A percentile compares a stretch with the other conserved stretches of the same genome.
Conservation (phyloP, 176 grass and related monocot genomes). For the Otatea glauca region DNA sequence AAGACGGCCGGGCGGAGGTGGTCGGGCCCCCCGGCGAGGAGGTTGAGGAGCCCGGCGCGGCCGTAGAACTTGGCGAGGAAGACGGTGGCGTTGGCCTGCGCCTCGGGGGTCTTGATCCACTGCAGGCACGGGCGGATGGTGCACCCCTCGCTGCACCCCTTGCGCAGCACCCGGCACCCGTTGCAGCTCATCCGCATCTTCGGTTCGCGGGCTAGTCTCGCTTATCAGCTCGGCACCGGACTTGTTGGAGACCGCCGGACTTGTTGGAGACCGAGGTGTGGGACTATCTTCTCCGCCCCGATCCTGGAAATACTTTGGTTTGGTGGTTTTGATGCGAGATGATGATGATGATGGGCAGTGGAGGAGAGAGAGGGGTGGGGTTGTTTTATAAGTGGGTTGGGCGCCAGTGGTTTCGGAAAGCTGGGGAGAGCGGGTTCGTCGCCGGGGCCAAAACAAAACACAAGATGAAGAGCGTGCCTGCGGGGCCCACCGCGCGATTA, state of each 20-base stretch:
- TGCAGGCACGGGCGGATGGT: conserved; percentile 69
- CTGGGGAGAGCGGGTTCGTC: conserved; percentile 37
- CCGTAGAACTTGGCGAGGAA: conserved; percentile 90
- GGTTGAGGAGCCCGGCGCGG: conserved; percentile 72
- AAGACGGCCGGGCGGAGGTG: conserved; percentile 52
- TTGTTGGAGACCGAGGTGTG: not conserved
- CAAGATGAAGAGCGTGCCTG: not conserved
- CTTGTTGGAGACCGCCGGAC: conserved; percentile 1
- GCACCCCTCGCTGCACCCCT: conserved; percentile 64
- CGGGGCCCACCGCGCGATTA: conserved; percentile 12
- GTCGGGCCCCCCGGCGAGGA: conserved; percentile 51
- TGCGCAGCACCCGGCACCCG: conserved; percentile 69
- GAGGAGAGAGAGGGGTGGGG: not conserved
- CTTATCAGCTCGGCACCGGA: conserved; percentile 31
- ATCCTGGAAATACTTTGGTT: not conserved
- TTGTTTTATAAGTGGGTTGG: conserved; percentile 26
- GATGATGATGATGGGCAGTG: not conserved
- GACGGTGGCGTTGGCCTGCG: conserved; percentile 76
- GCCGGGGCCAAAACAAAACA: conserved; percentile 28
- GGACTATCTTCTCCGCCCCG: conserved; percentile 1
- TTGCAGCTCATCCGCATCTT: conserved; percentile 79
- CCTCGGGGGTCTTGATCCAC: conserved; percentile 64
- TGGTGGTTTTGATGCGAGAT: not conserved
- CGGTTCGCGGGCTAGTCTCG: not conserved
- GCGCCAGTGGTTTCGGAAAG: conserved; percentile 46